Evolutionary conservation across 106 monocot genomes (phyloP).

Genomic region (Allium cepa): DNA sequence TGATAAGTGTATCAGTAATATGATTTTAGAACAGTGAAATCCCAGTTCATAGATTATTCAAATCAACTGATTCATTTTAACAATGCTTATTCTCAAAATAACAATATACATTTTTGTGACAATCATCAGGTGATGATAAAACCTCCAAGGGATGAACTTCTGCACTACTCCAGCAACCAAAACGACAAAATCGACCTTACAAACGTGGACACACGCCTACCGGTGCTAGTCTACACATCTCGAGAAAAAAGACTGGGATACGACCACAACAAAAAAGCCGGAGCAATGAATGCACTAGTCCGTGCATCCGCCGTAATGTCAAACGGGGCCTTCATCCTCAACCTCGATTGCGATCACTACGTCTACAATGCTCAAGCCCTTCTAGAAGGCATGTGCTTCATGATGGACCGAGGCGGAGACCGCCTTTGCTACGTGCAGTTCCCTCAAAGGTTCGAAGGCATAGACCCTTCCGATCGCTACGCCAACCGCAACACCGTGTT

Average conservation of each 20-base stretch:
- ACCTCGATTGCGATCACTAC: slow-evolving; percentile 68
- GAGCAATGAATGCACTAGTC: slow-evolving; percentile 70
- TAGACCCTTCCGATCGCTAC: slow-evolving; percentile 91
- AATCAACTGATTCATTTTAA: neutral
- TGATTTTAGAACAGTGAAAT: too few species aligned
- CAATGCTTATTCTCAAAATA: neutral
- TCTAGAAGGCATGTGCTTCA: slow-evolving; percentile 71
- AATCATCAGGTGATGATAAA: slow-evolving; percentile 57
- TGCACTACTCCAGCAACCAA: slow-evolving; percentile 19
- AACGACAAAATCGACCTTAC: slow-evolving; percentile 29
- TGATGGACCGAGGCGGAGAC: slow-evolving; percentile 91
- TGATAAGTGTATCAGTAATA: neutral
- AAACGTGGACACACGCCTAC: slow-evolving; percentile 45
- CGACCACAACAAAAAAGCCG: slow-evolving; percentile 77
- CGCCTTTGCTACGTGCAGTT: slow-evolving; percentile 90
- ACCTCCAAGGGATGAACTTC: slow-evolving; percentile 41
- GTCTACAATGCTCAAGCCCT: slow-evolving; percentile 51
- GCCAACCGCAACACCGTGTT: slow-evolving; percentile 93
- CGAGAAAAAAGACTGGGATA: slow-evolving; percentile 67
- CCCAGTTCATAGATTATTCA: too few species aligned
- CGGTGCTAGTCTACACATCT: slow-evolving; percentile 60
- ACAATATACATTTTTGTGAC: neutral
- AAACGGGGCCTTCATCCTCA: slow-evolving; percentile 66
- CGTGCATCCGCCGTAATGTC: slow-evolving; percentile 67
- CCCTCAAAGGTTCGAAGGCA: slow-evolving; percentile 87